Percentiles rank a stretch among this genome's conserved stretches.
Evolutionary conservation across 2,329 filamentous ascomycete genomes (phyloP).

Genomic region (Scedosporium aurantiacum): DNA sequence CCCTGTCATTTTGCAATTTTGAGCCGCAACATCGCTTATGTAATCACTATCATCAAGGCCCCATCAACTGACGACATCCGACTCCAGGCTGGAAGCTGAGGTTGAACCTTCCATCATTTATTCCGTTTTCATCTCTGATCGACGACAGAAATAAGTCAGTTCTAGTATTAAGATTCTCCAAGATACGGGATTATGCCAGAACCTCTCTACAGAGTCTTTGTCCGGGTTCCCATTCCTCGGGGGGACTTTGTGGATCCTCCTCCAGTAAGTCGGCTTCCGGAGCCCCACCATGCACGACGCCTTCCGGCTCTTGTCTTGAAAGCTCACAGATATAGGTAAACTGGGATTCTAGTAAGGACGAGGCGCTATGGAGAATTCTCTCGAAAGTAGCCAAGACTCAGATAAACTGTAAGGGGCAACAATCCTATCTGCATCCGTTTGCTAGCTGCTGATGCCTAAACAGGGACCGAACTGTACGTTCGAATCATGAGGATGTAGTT

Average conservation of each 20-base stretch:
- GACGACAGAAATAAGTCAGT: background rate
- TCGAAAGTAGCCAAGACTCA: conserved; percentile 73
- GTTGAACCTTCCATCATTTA: background rate
- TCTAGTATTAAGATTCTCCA: background rate
- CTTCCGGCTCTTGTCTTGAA: background rate
- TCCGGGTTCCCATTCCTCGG: conserved; percentile 80
- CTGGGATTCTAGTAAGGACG: conserved; percentile 82
- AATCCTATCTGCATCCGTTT: background rate
- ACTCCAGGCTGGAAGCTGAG: background rate
- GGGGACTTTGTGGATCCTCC: conserved; percentile 85
- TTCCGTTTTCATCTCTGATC: background rate
- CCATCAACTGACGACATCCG: background rate
- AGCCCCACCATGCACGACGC: background rate
- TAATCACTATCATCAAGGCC: background rate
- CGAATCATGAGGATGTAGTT: background rate
- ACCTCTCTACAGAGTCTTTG: conserved; percentile 62
- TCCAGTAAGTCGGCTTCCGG: conserved; percentile 43
- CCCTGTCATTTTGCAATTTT: background rate
- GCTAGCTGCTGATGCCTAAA: conserved; percentile 11
- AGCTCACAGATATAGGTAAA: conserved; percentile 48
- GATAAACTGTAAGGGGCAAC: conserved; percentile 60
- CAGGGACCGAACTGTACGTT: conserved; percentile 68
- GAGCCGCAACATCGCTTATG: background rate
- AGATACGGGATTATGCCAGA: conserved; percentile 29
- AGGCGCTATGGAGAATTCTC: conserved; percentile 79